Percentiles rank a stretch among this genome's conserved stretches.
Evolutionary conservation across 1,284 basidiomycete genomes (phyloP).

Genomic region (Trametes versicolor): DNA sequence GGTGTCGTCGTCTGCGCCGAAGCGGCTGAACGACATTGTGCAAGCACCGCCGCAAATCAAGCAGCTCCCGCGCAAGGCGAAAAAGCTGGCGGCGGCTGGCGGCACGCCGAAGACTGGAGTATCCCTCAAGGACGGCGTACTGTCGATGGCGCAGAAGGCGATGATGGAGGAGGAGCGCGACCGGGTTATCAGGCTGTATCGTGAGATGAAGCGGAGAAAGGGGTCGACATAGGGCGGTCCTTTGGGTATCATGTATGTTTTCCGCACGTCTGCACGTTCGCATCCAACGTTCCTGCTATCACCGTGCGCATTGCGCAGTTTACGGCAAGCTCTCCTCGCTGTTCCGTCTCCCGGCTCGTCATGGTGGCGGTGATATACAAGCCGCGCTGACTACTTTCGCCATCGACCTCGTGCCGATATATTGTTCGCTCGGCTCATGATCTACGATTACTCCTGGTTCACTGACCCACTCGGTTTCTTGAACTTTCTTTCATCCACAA

Average conservation of each 20-base stretch:
- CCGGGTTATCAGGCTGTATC: constrained; percentile 70
- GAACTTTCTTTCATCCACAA: no score
- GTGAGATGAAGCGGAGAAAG: constrained; percentile 67
- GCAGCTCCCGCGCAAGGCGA: constrained; percentile 53
- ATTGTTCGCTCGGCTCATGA: no score
- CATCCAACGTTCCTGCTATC: no score
- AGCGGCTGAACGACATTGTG: constrained; percentile 74
- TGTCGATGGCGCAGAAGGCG: constrained; percentile 78
- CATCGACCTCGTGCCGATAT: no score
- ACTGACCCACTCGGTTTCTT: no score
- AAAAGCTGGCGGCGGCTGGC: constrained; percentile 32
- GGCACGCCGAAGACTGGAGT: constrained; percentile 28
- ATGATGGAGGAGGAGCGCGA: constrained; percentile 82
- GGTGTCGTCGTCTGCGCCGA: constrained; percentile 64
- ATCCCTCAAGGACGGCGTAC: constrained; percentile 52
- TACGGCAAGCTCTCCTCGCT: no score
- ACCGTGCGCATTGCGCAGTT: no score
- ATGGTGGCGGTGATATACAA: no score
- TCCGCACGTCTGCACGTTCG: not conserved
- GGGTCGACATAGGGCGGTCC: not conserved
- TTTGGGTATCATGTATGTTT: not conserved
- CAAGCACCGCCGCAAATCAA: constrained; percentile 68
- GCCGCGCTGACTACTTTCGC: no score
- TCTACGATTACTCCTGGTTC: no score
- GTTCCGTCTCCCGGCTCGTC: no score